Conservation (phyloP, 192 early-diverging fungal genomes). For the Coemansia sp. region DNA sequence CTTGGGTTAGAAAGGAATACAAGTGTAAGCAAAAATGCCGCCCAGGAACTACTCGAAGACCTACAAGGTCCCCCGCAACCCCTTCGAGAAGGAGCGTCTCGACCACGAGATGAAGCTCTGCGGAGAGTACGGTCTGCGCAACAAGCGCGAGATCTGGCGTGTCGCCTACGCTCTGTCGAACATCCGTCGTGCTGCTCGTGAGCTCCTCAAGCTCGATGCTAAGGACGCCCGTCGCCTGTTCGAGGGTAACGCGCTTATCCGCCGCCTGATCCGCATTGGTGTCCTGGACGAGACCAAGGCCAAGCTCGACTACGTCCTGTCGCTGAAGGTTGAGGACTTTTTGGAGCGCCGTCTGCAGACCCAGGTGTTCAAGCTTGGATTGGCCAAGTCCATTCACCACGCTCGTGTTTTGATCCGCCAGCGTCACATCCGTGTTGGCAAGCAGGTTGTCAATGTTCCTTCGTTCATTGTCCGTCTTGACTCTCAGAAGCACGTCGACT, state of each 20-base stretch:
- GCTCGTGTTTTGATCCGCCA: slow-evolving; percentile 98
- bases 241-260: slow-evolving; percentile 99
- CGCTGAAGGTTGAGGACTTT: slow-evolving; percentile 98
- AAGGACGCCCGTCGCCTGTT: slow-evolving; percentile 98
- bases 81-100: slow-evolving; percentile 95
- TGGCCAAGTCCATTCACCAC: slow-evolving; percentile 99
- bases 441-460: slow-evolving; percentile 97
- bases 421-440: slow-evolving; percentile 96
- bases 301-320: slow-evolving; percentile 98
- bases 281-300: slow-evolving; percentile 97
- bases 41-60: slow-evolving; percentile 69
- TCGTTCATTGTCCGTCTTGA: slow-evolving; percentile 92
- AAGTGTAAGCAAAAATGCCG: slow-evolving; percentile 41
- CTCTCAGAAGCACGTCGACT: slow-evolving; percentile 81
- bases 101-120: slow-evolving; percentile 91
- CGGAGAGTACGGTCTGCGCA: slow-evolving; percentile 96
- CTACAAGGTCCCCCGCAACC: slow-evolving; percentile 95
- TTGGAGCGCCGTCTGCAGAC: slow-evolving; percentile 98
- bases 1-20: not conserved
- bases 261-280: slow-evolving; percentile 97
- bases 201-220: slow-evolving; percentile 92
- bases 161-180: slow-evolving; percentile 96
- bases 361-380: slow-evolving; percentile 97
- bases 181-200: slow-evolving; percentile 99
- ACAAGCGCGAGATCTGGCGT: slow-evolving; percentile 99